Evolutionary conservation across 768 basidiomycete genomes (phyloP), one percentile per base, ranked within the genome.

Genomic region (Tubosaeta sp.): DNA sequence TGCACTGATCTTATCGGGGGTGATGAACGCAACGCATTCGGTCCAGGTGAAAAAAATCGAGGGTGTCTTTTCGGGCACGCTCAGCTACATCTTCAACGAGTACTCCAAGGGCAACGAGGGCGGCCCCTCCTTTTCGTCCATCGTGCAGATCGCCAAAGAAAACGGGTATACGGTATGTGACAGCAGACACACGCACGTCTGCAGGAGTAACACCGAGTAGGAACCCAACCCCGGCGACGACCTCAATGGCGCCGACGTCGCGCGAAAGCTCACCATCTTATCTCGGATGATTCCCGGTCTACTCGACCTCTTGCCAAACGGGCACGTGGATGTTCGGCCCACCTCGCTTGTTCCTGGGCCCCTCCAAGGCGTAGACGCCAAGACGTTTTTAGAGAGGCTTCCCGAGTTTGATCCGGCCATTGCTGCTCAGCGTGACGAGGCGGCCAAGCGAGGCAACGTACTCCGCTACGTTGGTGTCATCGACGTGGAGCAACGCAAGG

Each of bases 61-160:
- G 69, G 96, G 96, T 34, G 96, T 98, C 19, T 91, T 99, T 69
- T 94, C 90, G 5, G 96, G 96, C 9, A 99, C 96, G 3, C 83
- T 99, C 78, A 92, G 88, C 66, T 99, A 98, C 74, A 98, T 99
- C 73, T 99, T 99, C 79, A 98, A 98, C 73, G 84, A 93, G 91
- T 94, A 73, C 86, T 69, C 90, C 3, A 85, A 82, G 4, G 83
- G 81, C 2, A 76, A 78, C 41, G 71, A 82, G 5, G 79, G 80
- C 44, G 87, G 86, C 0, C 84, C 86, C 1, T 72, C 73, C 25
- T 98, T 99, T 72, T 95, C 93, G 5, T 84, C 90, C 22, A 86
- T 98, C 31, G 95, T 99, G 49, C 81, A 81, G 52, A 69, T 84
- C 32, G 96, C 96, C 5, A 86, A 91, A 43, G 87, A 90, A 62